These are phyloP conservation scores for Aureobasidium subglaciale DNA, from an alignment of 2,329 filamentous ascomycete genomes.

Conservation along the genomic window DNA sequence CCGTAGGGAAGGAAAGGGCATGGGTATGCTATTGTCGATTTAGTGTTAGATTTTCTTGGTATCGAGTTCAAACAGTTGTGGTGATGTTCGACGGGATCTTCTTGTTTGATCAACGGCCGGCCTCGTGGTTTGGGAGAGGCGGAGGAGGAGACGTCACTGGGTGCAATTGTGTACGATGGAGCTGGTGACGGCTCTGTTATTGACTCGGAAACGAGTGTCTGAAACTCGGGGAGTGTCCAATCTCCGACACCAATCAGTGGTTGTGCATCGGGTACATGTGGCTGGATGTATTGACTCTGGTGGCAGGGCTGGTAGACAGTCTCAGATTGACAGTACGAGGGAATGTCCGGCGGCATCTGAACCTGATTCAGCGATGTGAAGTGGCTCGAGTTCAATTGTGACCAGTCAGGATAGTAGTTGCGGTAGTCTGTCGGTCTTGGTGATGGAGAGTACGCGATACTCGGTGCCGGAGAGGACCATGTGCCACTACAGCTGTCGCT, in stretches of 20 bases:
- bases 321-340: not conserved
- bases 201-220: not conserved
- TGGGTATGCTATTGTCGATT: slow-evolving; percentile 44
- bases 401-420: not conserved
- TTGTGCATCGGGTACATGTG: not conserved
- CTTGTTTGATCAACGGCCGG: not conserved
- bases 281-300: not conserved
- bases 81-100: not conserved
- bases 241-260: not conserved
- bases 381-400: not conserved
- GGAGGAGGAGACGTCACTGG: not conserved
- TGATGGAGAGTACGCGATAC: not conserved
- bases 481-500: slow-evolving; percentile 8
- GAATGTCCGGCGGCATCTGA: not conserved
- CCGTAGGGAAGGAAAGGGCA: slow-evolving; percentile 76
- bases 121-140: not conserved
- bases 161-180: not conserved
- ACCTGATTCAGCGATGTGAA: not conserved
- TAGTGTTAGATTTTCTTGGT: not conserved
- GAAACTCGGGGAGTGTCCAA: not conserved
- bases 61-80: not conserved
- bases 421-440: not conserved
- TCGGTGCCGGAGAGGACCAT: slow-evolving; percentile 10
- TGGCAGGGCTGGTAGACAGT: not conserved
- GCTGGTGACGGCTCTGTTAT: not conserved